These are phyloP conservation scores for Termitomyces bulborhizus DNA, from an alignment of 768 basidiomycete species.

Conservation along the genomic window DNA sequence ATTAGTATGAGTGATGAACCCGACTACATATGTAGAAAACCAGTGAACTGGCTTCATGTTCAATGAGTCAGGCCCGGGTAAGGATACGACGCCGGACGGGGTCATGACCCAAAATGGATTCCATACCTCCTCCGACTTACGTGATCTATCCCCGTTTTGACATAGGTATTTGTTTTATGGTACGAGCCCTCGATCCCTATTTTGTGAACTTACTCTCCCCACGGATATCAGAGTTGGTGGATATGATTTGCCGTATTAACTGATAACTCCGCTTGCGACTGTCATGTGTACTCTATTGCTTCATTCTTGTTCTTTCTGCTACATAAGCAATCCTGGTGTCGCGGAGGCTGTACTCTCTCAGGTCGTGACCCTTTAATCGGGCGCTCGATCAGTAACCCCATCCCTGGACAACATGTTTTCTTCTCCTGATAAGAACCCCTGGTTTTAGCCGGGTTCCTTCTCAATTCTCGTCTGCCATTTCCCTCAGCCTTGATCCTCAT, in stretches of 20 bases:
- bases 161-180: background rate
- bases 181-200: background rate
- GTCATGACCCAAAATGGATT: background rate
- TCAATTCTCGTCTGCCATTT: constrained; percentile 1
- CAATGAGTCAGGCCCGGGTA: background rate
- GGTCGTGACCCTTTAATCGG: constrained; percentile 14
- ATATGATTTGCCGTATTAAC: constrained; percentile 3
- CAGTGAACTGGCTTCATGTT: background rate
- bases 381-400: constrained; percentile 26
- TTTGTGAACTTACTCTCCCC: background rate
- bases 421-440: constrained; percentile 25
- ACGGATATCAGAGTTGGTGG: constrained; percentile 9
- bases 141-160: constrained; percentile 10
- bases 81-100: background rate
- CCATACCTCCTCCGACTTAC: constrained; percentile 12
- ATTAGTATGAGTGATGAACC: background rate
- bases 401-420: constrained; percentile 21
- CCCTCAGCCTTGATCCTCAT: background rate
- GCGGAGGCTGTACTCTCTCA: constrained; percentile 30
- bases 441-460: constrained; percentile 7
- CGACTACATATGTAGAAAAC: background rate
- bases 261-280: constrained; percentile 15
- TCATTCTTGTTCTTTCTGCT: constrained; percentile 18
- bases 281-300: constrained; percentile 20
- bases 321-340: constrained; percentile 16